Base-by-base conservation (phyloP, 768 basidiomycete species). In the Dacryopinax spathularia region DNA sequence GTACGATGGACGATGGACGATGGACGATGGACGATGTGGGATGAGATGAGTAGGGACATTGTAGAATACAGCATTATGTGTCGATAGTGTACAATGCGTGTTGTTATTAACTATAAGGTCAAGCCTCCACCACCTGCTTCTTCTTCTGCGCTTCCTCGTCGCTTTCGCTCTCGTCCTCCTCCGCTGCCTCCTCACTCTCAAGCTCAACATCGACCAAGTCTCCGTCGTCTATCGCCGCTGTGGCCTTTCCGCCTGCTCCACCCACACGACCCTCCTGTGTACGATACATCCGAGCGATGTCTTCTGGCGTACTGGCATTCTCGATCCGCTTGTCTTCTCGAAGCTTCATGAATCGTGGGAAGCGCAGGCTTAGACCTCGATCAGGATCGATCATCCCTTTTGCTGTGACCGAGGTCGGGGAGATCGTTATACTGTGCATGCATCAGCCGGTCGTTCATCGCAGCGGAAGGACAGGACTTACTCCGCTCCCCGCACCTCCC, bases 341-440 rank as follows among this genome's bases (percentile, higher is more conserved):
- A 6, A 82, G 69, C 64, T 79, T 81, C 63, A 94, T 78, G 75
- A 94, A 95, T 34, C 92, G 80, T 39, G 93, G 93, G 73, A 96
- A 96, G 13, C 93, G 85, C 13, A 95, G 73, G 68, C 87, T 89
- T 33, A 94, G 76, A 3, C 93, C 93, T 29, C 86, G 79, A 43
- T 77, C 77, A 2, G 48, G 48, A 60, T 69, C 68, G 3, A 84
- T 77, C 22, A 85, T 70, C 5, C 85, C 84, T 62, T 80, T 76
- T 0, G 89, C 91, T 18, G 91, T 91, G 4, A 86, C 75, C 25
- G 91, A 94, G 16, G 91, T 83, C 0, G 91, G 92, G 43, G 90
- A 91, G 65, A 90, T 74, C 1, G 91, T 91, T 67, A 93, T 81
- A 69, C 87, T 89, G 60, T 37, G 36, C 43, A 66, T 20, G 25